These are phyloP conservation scores for Neurospora cerealis DNA, from an alignment of 495 filamentous ascomycete genomes.

Conservation along the genomic window DNA sequence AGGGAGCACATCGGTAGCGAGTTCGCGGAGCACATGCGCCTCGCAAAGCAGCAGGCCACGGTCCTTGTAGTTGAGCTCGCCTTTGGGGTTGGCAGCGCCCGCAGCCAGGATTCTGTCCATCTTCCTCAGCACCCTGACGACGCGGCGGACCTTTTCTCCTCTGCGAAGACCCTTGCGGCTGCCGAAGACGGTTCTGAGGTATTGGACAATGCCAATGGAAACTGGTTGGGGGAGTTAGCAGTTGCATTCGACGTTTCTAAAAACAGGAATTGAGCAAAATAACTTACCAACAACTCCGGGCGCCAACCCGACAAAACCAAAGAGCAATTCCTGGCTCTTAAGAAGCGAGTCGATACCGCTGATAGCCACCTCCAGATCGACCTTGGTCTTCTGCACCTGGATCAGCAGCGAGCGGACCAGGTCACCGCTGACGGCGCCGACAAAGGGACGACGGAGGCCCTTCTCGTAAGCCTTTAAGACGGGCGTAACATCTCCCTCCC, in stretches of 20 bases:
- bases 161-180: constrained; percentile 53
- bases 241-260: not conserved
- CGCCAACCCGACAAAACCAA: constrained; percentile 89
- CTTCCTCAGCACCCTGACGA: constrained; percentile 66
- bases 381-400: constrained; percentile 97
- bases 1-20: constrained; percentile 54
- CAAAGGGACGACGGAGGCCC: constrained; percentile 69
- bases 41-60: constrained; percentile 86
- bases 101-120: constrained; percentile 72
- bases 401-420: constrained; percentile 86
- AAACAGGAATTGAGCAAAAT: not conserved
- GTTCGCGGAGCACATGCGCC: constrained; percentile 62
- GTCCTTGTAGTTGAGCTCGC: constrained; percentile 74
- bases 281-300: constrained; percentile 59
- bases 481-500: constrained; percentile 85
- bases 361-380: constrained; percentile 92
- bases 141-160: constrained; percentile 50
- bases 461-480: constrained; percentile 84
- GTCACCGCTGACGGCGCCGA: constrained; percentile 71
- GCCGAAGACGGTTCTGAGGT: constrained; percentile 56
- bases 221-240: constrained; percentile 34
- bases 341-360: constrained; percentile 86
- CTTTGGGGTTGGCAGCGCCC: constrained; percentile 50
- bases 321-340: constrained; percentile 93
- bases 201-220: constrained; percentile 62